Evolutionary conservation across 2,329 filamentous ascomycete genomes (phyloP), one percentile per base, ranked within the genome.

Genomic region (Phialophora tarda): DNA sequence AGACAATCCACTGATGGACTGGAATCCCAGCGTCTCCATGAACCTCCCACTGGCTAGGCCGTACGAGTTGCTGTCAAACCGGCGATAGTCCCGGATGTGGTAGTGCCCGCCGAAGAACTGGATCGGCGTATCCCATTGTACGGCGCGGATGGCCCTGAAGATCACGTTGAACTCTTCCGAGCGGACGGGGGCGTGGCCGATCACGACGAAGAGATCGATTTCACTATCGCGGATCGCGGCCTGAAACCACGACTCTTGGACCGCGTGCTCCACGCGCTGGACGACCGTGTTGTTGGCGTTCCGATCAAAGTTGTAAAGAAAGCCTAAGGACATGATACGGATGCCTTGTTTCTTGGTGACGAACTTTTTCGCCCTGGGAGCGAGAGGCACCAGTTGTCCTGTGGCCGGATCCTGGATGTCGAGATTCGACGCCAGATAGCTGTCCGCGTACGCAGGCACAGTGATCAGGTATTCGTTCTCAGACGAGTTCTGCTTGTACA

Each of bases 11-110:
- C 89, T 85, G 54, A 97, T 88, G 0, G 93, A 96, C 86, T 95
- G 88, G 85, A 95, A 98, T 1, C 94, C 94, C 58, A 98, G 89
- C 0, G 94, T 97, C 81, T 98, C 94, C 82, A 97, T 90, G 77
- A 97, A 98, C 0, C 94, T 86, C 3, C 94, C 94, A 72, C 91
- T 95, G 48, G 93, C 93, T 4, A 98, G 82, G 0, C 89, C 93
- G 69, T 91, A 89, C 0, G 93, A 88, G 62, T 88, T 89, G 47
- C 85, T 85, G 77, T 97, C 94, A 73, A 92, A 97, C 66, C 85
- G 87, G 48, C 86, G 86, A 72, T 92, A 91, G 75, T 97, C 93
- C 8, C 94, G 88, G 55, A 97, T 92, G 75, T 98, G 94, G 1
- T 88, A 88, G 75, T 98, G 94, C 0, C 94, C 94, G 8, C 92